Base-by-base conservation (phyloP, 768 basidiomycete genomes). In the Gloeophyllum trabeum region DNA sequence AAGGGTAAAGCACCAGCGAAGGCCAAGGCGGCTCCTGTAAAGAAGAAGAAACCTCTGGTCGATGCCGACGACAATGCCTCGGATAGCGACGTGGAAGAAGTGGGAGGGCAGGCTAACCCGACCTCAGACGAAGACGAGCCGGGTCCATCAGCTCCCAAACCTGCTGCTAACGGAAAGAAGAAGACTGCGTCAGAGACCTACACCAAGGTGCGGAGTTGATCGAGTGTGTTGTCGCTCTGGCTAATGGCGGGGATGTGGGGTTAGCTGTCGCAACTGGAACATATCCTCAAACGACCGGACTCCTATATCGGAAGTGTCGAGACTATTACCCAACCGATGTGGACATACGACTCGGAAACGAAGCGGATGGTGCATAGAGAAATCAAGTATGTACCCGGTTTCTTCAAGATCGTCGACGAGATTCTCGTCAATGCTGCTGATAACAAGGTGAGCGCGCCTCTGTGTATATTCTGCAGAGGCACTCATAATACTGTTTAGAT, bases 351-450 rank as follows among this genome's bases (percentile, higher is more conserved):
- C 58, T 68, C 75, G 1, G 81, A 80, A 25, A 76, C 66, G 28
- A 92, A 90, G 54, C 81, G 80, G 22, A 91, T 99, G 81, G 77
- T 77, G 1, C 62, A 78, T 53, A 73, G 82, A 54, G 91, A 80
- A 38, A 85, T 83, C 48, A 87, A 78, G 53, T 99, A 83, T 55
- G 93, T 97, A 2, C 96, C 96, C 0, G 96, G 93, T 41, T 94
- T 99, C 61, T 92, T 93, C 76, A 99, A 99, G 72, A 99, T 99
- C 54, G 83, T 99, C 12, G 96, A 99, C 54, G 96, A 99, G 65
- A 99, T 99, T 54, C 69, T 99, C 2, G 96, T 99, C 53, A 99
- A 99, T 61, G 96, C 96, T 18, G 96, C 96, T 3, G 96, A 99
- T 59, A 96, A 98, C 66, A 99, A 99, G 81, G 94, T 88, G 48